Evolutionary conservation across 495 filamentous ascomycete species (phyloP).

Genomic region (Penicillium subrubescens): DNA sequence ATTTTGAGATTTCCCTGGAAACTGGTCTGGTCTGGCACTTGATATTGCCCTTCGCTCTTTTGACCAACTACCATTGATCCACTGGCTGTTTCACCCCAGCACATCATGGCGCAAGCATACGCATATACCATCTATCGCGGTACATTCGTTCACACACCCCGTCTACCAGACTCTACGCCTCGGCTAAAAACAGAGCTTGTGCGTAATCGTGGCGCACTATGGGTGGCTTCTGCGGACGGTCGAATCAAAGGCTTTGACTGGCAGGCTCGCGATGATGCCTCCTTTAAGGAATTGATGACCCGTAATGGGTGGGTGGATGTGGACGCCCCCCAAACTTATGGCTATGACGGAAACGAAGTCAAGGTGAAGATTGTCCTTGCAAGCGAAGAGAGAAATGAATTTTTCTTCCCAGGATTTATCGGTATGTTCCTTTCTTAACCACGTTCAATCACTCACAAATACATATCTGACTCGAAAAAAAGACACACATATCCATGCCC

Average conservation of each 20-base stretch:
- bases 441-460: neutral
- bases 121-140: constrained; percentile 45
- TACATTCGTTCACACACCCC: constrained; percentile 50
- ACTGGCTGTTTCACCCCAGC: neutral
- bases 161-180: constrained; percentile 11
- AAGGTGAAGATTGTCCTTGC: constrained; percentile 32
- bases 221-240: constrained; percentile 62
- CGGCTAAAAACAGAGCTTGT: constrained; percentile 28
- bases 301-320: constrained; percentile 46
- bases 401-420: constrained; percentile 95
- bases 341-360: neutral
- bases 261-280: constrained; percentile 35
- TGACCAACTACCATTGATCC: neutral
- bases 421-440: constrained; percentile 47
- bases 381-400: constrained; percentile 51
- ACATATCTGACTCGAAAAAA: constrained; percentile 12
- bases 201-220: constrained; percentile 60
- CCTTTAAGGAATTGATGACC: constrained; percentile 43
- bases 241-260: constrained; percentile 55
- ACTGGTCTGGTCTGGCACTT: neutral
- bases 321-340: constrained; percentile 5
- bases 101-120: constrained; percentile 14
- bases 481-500: constrained; percentile 95
- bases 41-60: neutral
- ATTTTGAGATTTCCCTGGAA: neutral